Evolutionary conservation across 768 basidiomycete genomes (phyloP).

Genomic region (Pleurotus sapidus): DNA sequence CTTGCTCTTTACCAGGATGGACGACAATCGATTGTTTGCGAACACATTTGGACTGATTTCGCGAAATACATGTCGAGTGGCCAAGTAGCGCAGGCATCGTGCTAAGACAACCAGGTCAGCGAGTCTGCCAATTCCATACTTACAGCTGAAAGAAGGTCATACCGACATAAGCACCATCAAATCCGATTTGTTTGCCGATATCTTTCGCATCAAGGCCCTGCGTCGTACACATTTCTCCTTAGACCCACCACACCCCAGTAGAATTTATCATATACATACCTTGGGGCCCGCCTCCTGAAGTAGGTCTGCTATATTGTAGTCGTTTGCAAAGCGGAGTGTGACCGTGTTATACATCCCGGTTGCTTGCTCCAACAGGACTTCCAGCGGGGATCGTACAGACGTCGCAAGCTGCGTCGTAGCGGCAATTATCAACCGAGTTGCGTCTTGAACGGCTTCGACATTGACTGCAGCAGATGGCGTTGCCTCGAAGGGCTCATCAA

Average conservation of each 20-base stretch:
- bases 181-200: conserved; percentile 25
- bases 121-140: neutral
- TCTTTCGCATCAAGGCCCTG: conserved; percentile 32
- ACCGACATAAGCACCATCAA: conserved; percentile 32
- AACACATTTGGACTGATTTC: conserved; percentile 35
- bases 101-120: conserved; percentile 16
- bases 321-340: conserved; percentile 22
- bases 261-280: conserved; percentile 12
- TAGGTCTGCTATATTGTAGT: conserved; percentile 35
- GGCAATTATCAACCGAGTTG: conserved; percentile 23
- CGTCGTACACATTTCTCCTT: neutral
- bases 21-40: conserved; percentile 34
- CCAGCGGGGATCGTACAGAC: conserved; percentile 20
- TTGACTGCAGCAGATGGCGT: conserved; percentile 18
- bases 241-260: neutral
- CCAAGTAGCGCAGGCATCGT: conserved; percentile 34
- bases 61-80: conserved; percentile 34
- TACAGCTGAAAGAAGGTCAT: neutral
- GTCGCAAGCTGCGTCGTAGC: conserved; percentile 28
- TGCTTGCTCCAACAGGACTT: conserved; percentile 18
- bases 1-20: conserved; percentile 31
- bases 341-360: conserved; percentile 23
- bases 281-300: conserved; percentile 35
- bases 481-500: conserved; percentile 18
- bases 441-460: conserved; percentile 18